Evolutionary conservation across 2,329 filamentous ascomycete species (phyloP).

Genomic region (Drechslera avenae): DNA sequence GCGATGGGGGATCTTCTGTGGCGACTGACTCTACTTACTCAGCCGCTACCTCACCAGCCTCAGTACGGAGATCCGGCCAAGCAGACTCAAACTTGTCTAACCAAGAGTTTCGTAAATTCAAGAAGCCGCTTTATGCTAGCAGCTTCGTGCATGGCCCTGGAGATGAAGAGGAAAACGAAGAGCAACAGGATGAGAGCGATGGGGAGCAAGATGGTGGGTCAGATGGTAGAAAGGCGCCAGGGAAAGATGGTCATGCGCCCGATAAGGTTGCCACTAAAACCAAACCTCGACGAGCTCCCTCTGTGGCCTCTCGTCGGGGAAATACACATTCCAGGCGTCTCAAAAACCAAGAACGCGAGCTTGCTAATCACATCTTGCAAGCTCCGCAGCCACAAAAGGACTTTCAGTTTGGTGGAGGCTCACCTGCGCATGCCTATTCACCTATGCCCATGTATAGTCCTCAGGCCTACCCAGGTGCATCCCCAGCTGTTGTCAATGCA

Average conservation of each 20-base stretch:
- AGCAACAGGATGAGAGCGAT: slow-evolving; percentile 17
- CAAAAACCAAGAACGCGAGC: slow-evolving; percentile 39
- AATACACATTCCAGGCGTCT: slow-evolving; percentile 37
- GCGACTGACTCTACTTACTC: slow-evolving; percentile 34
- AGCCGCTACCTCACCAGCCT: slow-evolving; percentile 39
- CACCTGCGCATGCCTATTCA: slow-evolving; percentile 30
- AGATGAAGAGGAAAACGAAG: slow-evolving; percentile 17
- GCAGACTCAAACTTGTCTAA: slow-evolving; percentile 16
- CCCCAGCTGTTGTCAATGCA: slow-evolving; percentile 28
- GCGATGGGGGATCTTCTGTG: slow-evolving; percentile 29
- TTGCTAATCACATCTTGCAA: slow-evolving; percentile 44
- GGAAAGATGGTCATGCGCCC: slow-evolving; percentile 16
- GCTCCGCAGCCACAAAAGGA: slow-evolving; percentile 43
- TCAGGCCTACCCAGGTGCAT: slow-evolving; percentile 30
- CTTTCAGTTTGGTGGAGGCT: slow-evolving; percentile 34
- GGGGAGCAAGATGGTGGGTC: slow-evolving; percentile 14
- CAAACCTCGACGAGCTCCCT: slow-evolving; percentile 28
- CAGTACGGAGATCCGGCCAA: slow-evolving; percentile 21
- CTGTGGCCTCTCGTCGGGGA: slow-evolving; percentile 29
- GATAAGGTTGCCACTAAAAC: slow-evolving; percentile 21
- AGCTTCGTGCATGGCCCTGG: slow-evolving; percentile 39
- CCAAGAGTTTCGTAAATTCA: slow-evolving; percentile 25
- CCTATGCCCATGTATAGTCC: slow-evolving; percentile 39
- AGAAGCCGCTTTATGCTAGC: slow-evolving; percentile 40
- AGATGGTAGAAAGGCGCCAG: slow-evolving; percentile 26